These are phyloP conservation scores for Pisolithus orientalis DNA, from an alignment of 768 basidiomycete genomes.

Conservation along the genomic window DNA sequence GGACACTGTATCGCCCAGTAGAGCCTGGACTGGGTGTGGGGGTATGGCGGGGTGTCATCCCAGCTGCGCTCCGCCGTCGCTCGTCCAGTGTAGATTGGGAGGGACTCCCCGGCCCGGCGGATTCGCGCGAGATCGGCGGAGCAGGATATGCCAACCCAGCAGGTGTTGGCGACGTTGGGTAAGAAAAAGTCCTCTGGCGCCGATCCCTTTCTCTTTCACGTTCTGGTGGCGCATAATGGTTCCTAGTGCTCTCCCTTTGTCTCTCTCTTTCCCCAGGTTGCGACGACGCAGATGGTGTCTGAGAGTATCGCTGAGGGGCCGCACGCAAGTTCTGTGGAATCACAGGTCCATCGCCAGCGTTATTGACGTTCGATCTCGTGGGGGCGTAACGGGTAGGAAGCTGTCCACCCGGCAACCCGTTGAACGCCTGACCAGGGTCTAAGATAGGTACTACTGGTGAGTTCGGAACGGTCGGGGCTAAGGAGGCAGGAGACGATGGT, in stretches of 20 bases:
- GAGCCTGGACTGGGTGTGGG: constrained; percentile 8
- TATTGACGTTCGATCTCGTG: neutral
- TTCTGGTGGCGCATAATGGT: neutral
- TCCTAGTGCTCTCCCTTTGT: constrained; percentile 8
- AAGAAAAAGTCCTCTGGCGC: constrained; percentile 12
- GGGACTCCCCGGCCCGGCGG: constrained; percentile 3
- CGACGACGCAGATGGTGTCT: constrained; percentile 8
- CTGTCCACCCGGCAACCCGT: constrained; percentile 6
- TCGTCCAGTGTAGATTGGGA: constrained; percentile 19
- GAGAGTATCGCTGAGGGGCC: constrained; percentile 8
- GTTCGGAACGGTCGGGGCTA: constrained; percentile 11
- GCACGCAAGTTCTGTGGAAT: constrained; percentile 11
- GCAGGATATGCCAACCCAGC: constrained; percentile 20
- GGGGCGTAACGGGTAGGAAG: constrained; percentile 9
- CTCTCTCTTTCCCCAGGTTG: constrained; percentile 9
- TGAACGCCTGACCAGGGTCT: constrained; percentile 11
- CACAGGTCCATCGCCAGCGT: constrained; percentile 15
- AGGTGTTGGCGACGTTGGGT: constrained; percentile 22
- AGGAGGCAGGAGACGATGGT: constrained; percentile 9
- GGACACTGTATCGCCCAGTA: constrained; percentile 1
- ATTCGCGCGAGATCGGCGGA: constrained; percentile 23
- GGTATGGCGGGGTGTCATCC: constrained; percentile 18
- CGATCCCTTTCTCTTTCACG: neutral
- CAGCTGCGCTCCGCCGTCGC: constrained; percentile 18
- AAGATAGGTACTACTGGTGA: constrained; percentile 4